Evolutionary conservation across 139 green algal species (phyloP).

Genomic region (Coccomyxa sp.): DNA sequence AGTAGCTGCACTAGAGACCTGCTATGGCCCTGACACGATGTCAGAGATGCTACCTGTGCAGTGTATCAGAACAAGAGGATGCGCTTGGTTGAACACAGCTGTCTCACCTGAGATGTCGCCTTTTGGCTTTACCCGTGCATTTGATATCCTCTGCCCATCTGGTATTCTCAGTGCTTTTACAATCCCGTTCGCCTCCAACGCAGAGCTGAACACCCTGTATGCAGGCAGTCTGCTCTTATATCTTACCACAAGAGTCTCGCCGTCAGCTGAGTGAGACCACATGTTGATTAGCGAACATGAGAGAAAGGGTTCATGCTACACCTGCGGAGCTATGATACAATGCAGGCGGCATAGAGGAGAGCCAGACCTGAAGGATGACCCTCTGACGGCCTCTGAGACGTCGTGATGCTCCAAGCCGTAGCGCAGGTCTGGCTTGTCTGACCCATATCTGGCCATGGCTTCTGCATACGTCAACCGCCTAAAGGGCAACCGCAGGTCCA

Average conservation of each 20-base stretch:
- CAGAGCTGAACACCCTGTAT: conserved; percentile 75
- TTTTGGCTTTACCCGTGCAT: conserved; percentile 79
- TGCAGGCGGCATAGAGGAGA: background rate
- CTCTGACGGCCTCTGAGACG: conserved; percentile 56
- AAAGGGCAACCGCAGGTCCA: conserved; percentile 66
- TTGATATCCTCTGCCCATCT: conserved; percentile 76
- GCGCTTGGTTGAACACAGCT: too few relatives aligned
- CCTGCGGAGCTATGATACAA: background rate
- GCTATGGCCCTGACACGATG: too few relatives aligned
- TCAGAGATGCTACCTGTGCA: too few relatives aligned
- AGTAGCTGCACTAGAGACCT: too few relatives aligned
- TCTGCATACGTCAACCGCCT: conserved; percentile 84
- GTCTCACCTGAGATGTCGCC: conserved; percentile 65
- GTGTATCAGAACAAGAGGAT: too few relatives aligned
- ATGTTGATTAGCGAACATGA: too few relatives aligned
- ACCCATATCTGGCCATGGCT: conserved; percentile 79
- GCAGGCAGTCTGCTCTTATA: too few relatives aligned
- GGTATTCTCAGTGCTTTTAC: conserved; percentile 86
- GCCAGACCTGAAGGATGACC: conserved; percentile 64
- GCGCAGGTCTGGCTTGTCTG: conserved; percentile 85
- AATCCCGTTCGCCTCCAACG: conserved; percentile 58
- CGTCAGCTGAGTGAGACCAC: too few relatives aligned
- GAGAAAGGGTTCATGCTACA: background rate
- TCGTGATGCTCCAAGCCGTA: conserved; percentile 79
- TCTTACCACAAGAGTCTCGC: too few relatives aligned